A percentile compares a stretch with the other conserved stretches of the same genome.
phyloP scores from a whole-genome alignment of 2,329 filamentous ascomycete species.

The Myriosclerotinia curreyana region DNA sequence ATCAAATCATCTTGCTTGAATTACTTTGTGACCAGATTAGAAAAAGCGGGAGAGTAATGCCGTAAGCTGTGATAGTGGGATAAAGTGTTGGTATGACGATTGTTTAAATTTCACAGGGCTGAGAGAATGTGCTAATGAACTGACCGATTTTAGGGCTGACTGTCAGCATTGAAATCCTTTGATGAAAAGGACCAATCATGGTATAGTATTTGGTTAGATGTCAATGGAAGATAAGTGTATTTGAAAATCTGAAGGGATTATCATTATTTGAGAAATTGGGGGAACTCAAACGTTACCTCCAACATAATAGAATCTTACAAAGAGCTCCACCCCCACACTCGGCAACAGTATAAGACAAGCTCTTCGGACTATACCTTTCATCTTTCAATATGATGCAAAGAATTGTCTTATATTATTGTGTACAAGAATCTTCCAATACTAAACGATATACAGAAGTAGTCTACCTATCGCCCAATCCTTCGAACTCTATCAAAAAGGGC shows the following conservation, averaged over 20 bases:
- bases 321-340: too few relatives aligned
- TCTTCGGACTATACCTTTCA: background rate
- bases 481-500: too few relatives aligned
- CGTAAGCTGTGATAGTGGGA: background rate
- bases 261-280: background rate
- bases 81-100: background rate
- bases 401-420: too few relatives aligned
- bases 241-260: background rate
- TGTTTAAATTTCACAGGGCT: slow-evolving; percentile 15
- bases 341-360: background rate
- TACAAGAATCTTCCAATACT: too few relatives aligned
- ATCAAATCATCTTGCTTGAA: slow-evolving; percentile 5
- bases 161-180: background rate
- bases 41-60: background rate
- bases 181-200: slow-evolving; percentile 6
- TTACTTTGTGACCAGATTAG: background rate
- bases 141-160: slow-evolving; percentile 28
- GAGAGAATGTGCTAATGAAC: slow-evolving; percentile 3
- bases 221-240: background rate
- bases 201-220: background rate
- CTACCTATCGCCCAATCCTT: too few relatives aligned
- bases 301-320: background rate
- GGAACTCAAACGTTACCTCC: background rate
- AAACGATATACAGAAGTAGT: too few relatives aligned
- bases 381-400: too few relatives aligned